A percentile compares a stretch with the other conserved stretches of the same genome.
Evolutionary conservation across 148 eudicot genomes (phyloP).

Genomic region (Salicornia ramosissima): DNA sequence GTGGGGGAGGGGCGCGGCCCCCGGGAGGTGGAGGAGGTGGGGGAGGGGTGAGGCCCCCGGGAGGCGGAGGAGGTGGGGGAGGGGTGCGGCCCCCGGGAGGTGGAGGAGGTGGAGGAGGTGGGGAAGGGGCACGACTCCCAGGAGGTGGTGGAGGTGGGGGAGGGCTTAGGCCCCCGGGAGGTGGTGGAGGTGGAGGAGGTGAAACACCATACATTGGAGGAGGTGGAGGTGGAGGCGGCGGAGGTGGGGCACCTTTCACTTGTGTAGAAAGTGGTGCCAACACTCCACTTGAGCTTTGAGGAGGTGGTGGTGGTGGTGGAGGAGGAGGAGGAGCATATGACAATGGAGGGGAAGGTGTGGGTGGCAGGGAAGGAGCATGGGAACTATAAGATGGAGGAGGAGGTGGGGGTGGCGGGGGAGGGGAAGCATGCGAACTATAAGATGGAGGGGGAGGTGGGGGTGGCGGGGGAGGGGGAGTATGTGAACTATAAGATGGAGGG

Average conservation of each 20-base stretch:
- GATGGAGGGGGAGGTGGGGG: conserved; percentile 15
- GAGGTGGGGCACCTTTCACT: too few relatives aligned
- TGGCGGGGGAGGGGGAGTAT: conserved; percentile 15
- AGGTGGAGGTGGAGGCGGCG: conserved; percentile 29
- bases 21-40: too few relatives aligned
- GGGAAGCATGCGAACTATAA: background rate
- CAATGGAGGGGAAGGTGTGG: conserved; percentile 1
- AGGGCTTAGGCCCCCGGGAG: conserved; percentile 29
- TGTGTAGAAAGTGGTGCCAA: too few relatives aligned
- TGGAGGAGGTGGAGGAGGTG: conserved; percentile 28
- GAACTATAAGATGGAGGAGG: conserved; percentile 23
- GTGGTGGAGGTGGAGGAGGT: conserved; percentile 38
- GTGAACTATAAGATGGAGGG: conserved; percentile 13
- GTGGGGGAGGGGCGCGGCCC: conserved; percentile 44
- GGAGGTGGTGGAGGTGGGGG: conserved; percentile 40
- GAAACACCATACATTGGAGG: conserved; percentile 16
- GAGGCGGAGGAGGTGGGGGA: too few relatives aligned
- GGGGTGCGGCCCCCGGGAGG: too few relatives aligned
- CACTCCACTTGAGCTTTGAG: background rate
- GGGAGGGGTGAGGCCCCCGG: conserved; percentile 27
- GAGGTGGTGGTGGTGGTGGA: conserved; percentile 30
- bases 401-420: conserved; percentile 29
- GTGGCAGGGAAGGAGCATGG: conserved; percentile 13
- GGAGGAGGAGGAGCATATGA: too few relatives aligned
- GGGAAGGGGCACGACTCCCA: conserved; percentile 18